Conservation (phyloP, 208 protist genomes). For the Wallacemonas sp. region DNA sequence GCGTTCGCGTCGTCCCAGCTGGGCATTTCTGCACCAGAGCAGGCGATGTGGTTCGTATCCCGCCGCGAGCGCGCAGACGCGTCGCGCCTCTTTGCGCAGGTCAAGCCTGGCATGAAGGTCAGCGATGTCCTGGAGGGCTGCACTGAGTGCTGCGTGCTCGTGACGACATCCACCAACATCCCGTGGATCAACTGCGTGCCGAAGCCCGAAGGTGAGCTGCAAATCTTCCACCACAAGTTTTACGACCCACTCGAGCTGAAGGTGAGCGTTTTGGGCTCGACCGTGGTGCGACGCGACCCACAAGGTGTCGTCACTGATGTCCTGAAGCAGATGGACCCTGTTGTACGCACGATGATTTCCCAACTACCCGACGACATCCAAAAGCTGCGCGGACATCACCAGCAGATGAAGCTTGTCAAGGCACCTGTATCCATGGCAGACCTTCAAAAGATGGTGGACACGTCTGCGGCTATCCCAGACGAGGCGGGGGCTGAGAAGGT, state of each 20-base stretch:
- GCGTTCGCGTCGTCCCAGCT: slow-evolving; percentile 53
- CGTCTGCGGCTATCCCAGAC: background rate
- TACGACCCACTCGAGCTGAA: slow-evolving; percentile 82
- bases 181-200: slow-evolving; percentile 37
- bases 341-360: slow-evolving; percentile 57
- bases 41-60: slow-evolving; percentile 68
- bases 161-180: slow-evolving; percentile 46
- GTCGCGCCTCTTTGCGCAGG: slow-evolving; percentile 46
- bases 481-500: background rate
- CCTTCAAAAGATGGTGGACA: slow-evolving; percentile 8
- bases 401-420: slow-evolving; percentile 13
- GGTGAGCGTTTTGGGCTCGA: slow-evolving; percentile 72
- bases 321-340: slow-evolving; percentile 52
- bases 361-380: slow-evolving; percentile 42
- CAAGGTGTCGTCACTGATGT: slow-evolving; percentile 26
- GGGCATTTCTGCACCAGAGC: slow-evolving; percentile 33
- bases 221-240: slow-evolving; percentile 85
- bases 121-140: slow-evolving; percentile 50
- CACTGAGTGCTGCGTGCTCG: slow-evolving; percentile 76
- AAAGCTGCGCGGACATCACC: slow-evolving; percentile 52
- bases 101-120: slow-evolving; percentile 60
- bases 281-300: slow-evolving; percentile 50
- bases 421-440: slow-evolving; percentile 4
- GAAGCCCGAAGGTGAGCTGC: slow-evolving; percentile 41
- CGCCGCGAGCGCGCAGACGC: slow-evolving; percentile 12